These are phyloP conservation scores for Colletotrichum abscissum DNA, from an alignment of 2,329 filamentous ascomycete genomes.

Conservation along the genomic window DNA sequence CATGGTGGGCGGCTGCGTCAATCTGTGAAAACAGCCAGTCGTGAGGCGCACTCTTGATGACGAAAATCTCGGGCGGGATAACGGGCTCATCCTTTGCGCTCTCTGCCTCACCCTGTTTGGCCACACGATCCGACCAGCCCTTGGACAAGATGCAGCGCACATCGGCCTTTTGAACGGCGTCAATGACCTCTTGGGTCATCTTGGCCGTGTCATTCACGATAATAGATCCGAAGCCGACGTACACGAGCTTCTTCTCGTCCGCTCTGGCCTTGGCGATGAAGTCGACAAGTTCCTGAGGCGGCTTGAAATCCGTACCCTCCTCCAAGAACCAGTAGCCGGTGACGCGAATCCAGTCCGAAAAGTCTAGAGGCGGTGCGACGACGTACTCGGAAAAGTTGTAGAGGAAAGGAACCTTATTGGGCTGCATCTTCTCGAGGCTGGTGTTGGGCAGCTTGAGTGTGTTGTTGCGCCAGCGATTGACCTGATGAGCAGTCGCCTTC, in stretches of 20 bases:
- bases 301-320: slow-evolving; percentile 75
- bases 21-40: slow-evolving; percentile 97
- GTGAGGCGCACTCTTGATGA: slow-evolving; percentile 91
- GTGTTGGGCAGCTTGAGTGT: slow-evolving; percentile 83
- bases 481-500: slow-evolving; percentile 89
- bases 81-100: slow-evolving; percentile 70
- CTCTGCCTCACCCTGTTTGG: slow-evolving; percentile 45
- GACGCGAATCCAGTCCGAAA: slow-evolving; percentile 96
- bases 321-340: slow-evolving; percentile 99
- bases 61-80: slow-evolving; percentile 82
- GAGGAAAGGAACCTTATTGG: slow-evolving; percentile 96
- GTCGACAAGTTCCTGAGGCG: slow-evolving; percentile 77
- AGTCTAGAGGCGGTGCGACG: slow-evolving; percentile 93
- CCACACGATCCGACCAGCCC: slow-evolving; percentile 89
- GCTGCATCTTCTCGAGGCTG: slow-evolving; percentile 88
- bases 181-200: slow-evolving; percentile 92
- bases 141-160: slow-evolving; percentile 96
- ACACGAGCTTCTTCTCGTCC: slow-evolving; percentile 92
- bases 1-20: slow-evolving; percentile 94
- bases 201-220: slow-evolving; percentile 90
- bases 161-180: slow-evolving; percentile 89
- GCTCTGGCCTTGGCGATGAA: slow-evolving; percentile 87
- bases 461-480: slow-evolving; percentile 92
- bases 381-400: slow-evolving; percentile 98
- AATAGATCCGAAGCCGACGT: slow-evolving; percentile 97